Conservation (phyloP, 306 rosid species). For the Cajanus cajan region DNA sequence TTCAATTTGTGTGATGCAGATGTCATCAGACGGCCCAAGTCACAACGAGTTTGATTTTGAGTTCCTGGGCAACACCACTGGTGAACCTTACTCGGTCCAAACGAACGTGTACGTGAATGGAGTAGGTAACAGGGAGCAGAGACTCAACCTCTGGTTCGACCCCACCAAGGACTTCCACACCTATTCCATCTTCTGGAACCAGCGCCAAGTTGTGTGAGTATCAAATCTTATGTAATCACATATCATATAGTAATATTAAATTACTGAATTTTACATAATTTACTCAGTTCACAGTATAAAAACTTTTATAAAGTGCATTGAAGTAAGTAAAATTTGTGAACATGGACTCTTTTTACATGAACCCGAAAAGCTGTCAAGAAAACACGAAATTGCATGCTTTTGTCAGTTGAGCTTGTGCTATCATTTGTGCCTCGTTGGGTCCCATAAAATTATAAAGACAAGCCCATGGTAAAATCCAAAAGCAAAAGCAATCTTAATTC, state of each 20-base stretch:
- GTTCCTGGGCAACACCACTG: constrained; percentile 86
- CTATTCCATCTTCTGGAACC: constrained; percentile 88
- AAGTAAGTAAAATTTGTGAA: not conserved
- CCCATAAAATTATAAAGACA: not conserved
- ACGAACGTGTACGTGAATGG: constrained; percentile 91
- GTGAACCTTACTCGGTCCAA: constrained; percentile 89
- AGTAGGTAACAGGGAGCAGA: constrained; percentile 86
- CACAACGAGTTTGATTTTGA: constrained; percentile 95
- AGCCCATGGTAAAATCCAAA: not conserved
- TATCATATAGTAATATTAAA: too few species aligned
- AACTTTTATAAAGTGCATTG: too few species aligned
- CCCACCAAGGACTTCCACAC: constrained; percentile 79
- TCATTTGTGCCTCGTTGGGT: not conserved
- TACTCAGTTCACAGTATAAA: too few species aligned
- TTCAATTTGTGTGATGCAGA: constrained; percentile 38
- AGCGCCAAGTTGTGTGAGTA: constrained; percentile 87
- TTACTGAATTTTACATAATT: too few species aligned
- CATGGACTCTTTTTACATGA: not conserved
- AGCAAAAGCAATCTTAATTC: constrained; percentile 41
- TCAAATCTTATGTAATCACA: too few species aligned
- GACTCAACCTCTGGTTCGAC: constrained; percentile 90
- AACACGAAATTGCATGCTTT: constrained; percentile 5
- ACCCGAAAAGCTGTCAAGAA: constrained; percentile 14
- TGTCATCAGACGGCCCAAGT: constrained; percentile 87
- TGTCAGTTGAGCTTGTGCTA: constrained; percentile 13